phyloP scores from a whole-genome alignment of 2,329 filamentous ascomycete species.

The Neofusicoccum ribis region DNA sequence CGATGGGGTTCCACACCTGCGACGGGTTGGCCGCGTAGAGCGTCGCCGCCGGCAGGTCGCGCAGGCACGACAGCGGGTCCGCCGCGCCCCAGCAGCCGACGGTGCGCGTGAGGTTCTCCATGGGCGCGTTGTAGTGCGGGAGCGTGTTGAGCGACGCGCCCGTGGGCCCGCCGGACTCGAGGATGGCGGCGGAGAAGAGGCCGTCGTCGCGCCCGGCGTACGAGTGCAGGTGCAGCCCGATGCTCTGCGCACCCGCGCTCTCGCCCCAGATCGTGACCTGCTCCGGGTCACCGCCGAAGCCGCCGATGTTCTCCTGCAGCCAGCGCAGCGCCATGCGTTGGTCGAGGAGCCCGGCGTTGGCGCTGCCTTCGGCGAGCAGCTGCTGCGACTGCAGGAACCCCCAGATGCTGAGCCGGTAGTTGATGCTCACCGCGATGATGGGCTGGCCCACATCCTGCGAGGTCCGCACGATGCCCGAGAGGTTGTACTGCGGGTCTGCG shows the following conservation, averaged over 20 bases:
- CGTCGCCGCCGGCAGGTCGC: slow-evolving; percentile 30
- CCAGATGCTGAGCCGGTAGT: slow-evolving; percentile 59
- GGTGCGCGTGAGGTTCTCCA: slow-evolving; percentile 10
- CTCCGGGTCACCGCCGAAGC: slow-evolving; percentile 41
- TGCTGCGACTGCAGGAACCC: slow-evolving; percentile 63
- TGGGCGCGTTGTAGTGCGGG: slow-evolving; percentile 31
- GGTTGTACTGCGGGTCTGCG: slow-evolving; percentile 26
- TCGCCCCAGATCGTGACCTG: slow-evolving; percentile 43
- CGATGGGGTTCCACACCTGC: slow-evolving; percentile 24
- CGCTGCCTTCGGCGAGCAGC: slow-evolving; percentile 50
- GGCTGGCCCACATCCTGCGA: slow-evolving; percentile 46
- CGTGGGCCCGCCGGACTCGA: slow-evolving; percentile 40
- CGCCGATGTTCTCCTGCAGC: slow-evolving; percentile 45
- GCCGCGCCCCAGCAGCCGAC: slow-evolving; percentile 2
- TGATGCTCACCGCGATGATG: slow-evolving; percentile 57
- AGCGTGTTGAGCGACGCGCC: slow-evolving; percentile 32
- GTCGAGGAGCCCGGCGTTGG: slow-evolving; percentile 42
- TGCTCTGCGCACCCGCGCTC: slow-evolving; percentile 38
- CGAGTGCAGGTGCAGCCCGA: slow-evolving; percentile 39
- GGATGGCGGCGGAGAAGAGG: slow-evolving; percentile 42
- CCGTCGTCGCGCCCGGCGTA: slow-evolving; percentile 44
- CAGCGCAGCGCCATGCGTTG: slow-evolving; percentile 43
- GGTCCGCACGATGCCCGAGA: slow-evolving; percentile 31
- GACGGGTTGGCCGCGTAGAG: slow-evolving; percentile 28
- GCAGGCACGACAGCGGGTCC: slow-evolving; percentile 37